These are phyloP conservation scores for Nannizziopsis barbatae DNA, from an alignment of 2,329 filamentous ascomycete genomes.

Conservation along the genomic window DNA sequence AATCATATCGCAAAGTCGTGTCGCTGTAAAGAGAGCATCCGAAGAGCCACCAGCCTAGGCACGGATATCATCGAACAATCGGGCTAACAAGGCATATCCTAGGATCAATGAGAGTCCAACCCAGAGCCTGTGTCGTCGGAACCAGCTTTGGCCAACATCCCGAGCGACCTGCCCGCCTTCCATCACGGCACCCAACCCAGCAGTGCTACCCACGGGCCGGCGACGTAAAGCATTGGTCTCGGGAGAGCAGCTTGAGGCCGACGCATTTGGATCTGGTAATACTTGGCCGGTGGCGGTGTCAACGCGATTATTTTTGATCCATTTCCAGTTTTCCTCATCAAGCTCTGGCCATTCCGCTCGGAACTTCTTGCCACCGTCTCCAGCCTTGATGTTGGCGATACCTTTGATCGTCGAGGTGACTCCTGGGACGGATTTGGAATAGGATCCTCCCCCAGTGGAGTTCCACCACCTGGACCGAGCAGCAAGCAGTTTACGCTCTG, in stretches of 20 bases:
- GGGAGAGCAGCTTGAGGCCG: conserved; percentile 44
- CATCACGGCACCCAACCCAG: conserved; percentile 53
- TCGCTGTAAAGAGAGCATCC: background rate
- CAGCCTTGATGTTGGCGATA: conserved; percentile 69
- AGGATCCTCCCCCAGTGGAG: conserved; percentile 75
- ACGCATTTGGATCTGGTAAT: conserved; percentile 40
- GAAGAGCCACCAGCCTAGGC: too few species aligned
- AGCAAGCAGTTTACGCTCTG: conserved; percentile 68
- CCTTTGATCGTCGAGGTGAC: conserved; percentile 52
- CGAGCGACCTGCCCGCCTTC: conserved; percentile 61
- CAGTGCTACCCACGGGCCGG: conserved; percentile 48
- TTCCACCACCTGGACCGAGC: conserved; percentile 89
- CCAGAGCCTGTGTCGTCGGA: conserved; percentile 66
- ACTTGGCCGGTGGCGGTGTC: conserved; percentile 63
- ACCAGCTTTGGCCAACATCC: conserved; percentile 72
- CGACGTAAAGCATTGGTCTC: conserved; percentile 53
- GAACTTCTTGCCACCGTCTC: conserved; percentile 88
- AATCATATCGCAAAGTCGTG: background rate
- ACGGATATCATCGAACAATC: conserved; percentile 48
- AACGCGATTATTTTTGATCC: conserved; percentile 75
- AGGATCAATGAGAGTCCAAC: conserved; percentile 61
- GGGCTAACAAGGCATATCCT: conserved; percentile 69
- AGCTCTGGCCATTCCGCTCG: conserved; percentile 78
- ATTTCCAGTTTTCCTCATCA: conserved; percentile 80
- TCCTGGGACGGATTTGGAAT: conserved; percentile 39